Conservation (phyloP, 164 flowering plant genomes). For the Kalanchoe fedtschenkoi region DNA sequence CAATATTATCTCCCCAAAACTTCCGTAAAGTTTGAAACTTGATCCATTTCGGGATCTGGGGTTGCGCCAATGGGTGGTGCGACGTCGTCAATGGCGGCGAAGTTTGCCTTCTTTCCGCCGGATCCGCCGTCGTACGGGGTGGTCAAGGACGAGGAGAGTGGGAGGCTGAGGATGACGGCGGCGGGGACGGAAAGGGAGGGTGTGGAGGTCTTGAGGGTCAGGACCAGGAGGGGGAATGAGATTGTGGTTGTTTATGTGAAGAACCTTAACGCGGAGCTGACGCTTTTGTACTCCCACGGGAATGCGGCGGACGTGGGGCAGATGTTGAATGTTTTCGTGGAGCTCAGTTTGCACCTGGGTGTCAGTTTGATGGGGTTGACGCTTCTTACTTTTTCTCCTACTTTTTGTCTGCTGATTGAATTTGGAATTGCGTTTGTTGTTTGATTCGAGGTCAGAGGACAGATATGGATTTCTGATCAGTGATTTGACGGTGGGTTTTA, state of each 20-base stretch:
- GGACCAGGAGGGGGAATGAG: conserved; percentile 61
- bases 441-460: no score
- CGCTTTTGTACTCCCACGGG: conserved; percentile 89
- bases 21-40: not conserved
- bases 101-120: conserved; percentile 90
- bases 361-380: conserved; percentile 81
- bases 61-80: conserved; percentile 50
- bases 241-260: conserved; percentile 57
- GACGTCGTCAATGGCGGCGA: conserved; percentile 86
- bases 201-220: conserved; percentile 65
- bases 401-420: not conserved
- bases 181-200: conserved; percentile 41
- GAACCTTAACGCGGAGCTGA: conserved; percentile 56
- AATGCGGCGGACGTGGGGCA: conserved; percentile 97
- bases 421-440: conserved; percentile 4
- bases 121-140: conserved; percentile 69
- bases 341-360: conserved; percentile 68
- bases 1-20: not conserved
- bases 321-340: conserved; percentile 65
- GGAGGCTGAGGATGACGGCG: conserved; percentile 43
- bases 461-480: conserved; percentile 5
- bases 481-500: conserved; percentile 9
- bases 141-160: conserved; percentile 31
- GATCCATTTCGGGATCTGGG: not conserved
- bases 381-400: not conserved